These are phyloP conservation scores for Aurantiochytrium sp. DNA, from an alignment of 108 stramenopile genomes.

Conservation along the genomic window DNA sequence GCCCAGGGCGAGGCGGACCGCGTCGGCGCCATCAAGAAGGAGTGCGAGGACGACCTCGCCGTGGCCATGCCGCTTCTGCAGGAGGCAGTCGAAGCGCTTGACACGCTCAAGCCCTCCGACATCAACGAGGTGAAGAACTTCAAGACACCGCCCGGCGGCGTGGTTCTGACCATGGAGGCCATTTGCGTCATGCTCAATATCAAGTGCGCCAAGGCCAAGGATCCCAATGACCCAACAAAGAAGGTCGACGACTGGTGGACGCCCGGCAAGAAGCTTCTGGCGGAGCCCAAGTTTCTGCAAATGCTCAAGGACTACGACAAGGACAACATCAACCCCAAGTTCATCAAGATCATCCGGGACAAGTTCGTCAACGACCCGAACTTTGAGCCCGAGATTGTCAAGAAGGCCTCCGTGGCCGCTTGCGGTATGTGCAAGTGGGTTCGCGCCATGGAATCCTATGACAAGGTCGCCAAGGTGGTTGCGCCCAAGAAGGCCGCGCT, in stretches of 20 bases:
- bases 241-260: constrained; percentile 66
- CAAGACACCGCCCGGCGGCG: constrained; percentile 54
- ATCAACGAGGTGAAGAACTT: constrained; percentile 60
- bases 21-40: constrained; percentile 35
- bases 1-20: constrained; percentile 52
- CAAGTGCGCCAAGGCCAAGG: constrained; percentile 54
- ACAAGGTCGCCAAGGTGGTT: constrained; percentile 56
- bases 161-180: constrained; percentile 50
- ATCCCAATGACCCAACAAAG: constrained; percentile 61
- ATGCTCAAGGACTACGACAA: constrained; percentile 58
- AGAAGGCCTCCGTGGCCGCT: constrained; percentile 59
- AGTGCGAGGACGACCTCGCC: constrained; percentile 61
- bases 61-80: constrained; percentile 64
- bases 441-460: constrained; percentile 65
- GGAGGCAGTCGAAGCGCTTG: constrained; percentile 51
- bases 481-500: constrained; percentile 63
- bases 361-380: constrained; percentile 53
- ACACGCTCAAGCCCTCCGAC: constrained; percentile 51
- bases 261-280: constrained; percentile 56
- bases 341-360: constrained; percentile 52
- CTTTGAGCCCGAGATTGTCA: constrained; percentile 56
- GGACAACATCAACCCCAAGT: constrained; percentile 52
- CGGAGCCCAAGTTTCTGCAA: constrained; percentile 55
- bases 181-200: constrained; percentile 62
- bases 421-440: constrained; percentile 65